Conservation (phyloP, 352 stramenopile genomes). For the Phytophthora multivora region DNA sequence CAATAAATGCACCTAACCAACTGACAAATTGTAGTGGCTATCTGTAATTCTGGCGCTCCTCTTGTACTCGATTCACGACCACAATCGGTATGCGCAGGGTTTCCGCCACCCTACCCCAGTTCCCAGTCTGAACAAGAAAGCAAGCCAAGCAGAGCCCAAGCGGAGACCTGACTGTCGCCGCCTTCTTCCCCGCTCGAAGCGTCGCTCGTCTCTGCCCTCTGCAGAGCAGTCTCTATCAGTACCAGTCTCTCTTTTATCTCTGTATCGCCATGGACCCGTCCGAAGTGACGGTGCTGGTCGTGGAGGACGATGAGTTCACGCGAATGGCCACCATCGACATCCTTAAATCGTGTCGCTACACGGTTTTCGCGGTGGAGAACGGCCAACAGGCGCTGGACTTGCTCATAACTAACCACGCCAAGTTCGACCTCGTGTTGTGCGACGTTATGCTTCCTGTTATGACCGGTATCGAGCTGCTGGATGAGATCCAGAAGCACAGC, state of each 20-base stretch:
- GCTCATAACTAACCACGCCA: slow-evolving; percentile 69
- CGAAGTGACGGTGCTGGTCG: slow-evolving; percentile 88
- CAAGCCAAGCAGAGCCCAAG: slow-evolving; percentile 8
- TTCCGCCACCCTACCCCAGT: slow-evolving; percentile 10
- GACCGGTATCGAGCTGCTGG: slow-evolving; percentile 88
- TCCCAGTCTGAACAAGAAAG: slow-evolving; percentile 4
- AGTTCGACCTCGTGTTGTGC: slow-evolving; percentile 89
- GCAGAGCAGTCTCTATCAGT: not conserved
- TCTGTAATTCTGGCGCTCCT: too few relatives aligned
- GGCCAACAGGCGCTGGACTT: slow-evolving; percentile 76
- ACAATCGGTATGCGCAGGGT: not conserved
- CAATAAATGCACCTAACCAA: not conserved
- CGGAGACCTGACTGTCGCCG: not conserved
- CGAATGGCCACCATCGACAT: slow-evolving; percentile 90
- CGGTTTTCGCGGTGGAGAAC: slow-evolving; percentile 85
- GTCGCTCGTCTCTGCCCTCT: slow-evolving; percentile 26
- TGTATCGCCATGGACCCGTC: slow-evolving; percentile 71
- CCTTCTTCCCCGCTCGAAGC: slow-evolving; percentile 12
- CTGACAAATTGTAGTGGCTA: too few relatives aligned
- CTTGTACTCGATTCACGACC: not conserved
- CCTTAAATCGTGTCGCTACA: slow-evolving; percentile 87
- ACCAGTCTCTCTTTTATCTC: slow-evolving; percentile 1
- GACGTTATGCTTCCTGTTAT: slow-evolving; percentile 91
- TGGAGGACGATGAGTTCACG: slow-evolving; percentile 91
- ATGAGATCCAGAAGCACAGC: slow-evolving; percentile 78